These are phyloP conservation scores for Arabidopsis arenosa DNA, from an alignment of 345 rosid genomes.

Conservation along the genomic window DNA sequence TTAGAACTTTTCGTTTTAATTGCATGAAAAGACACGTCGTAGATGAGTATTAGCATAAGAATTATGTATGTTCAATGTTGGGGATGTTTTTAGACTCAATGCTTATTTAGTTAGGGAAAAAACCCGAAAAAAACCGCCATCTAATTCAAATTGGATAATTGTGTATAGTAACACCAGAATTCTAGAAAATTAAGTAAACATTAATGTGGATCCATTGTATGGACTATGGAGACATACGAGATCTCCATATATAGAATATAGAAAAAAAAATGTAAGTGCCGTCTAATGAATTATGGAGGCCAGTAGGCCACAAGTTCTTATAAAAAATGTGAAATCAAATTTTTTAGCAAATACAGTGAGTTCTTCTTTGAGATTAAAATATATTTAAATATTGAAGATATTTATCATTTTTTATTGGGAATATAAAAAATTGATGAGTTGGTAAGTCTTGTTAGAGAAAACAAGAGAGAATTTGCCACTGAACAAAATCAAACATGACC, in stretches of 20 bases:
- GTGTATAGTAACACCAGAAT: neutral
- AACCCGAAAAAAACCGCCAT: too few relatives aligned
- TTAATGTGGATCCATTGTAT: neutral
- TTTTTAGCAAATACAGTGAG: neutral
- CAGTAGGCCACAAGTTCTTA: neutral
- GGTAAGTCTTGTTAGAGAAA: constrained; percentile 15
- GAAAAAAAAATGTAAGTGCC: neutral
- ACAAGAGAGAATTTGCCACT: constrained; percentile 7
- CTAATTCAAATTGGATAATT: neutral
- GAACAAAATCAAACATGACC: neutral
- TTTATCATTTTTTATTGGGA: neutral
- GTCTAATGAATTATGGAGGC: neutral
- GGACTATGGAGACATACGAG: neutral
- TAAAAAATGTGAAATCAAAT: neutral
- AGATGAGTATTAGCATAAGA: constrained; percentile 14
- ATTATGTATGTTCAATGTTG: neutral
- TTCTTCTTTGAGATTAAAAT: neutral
- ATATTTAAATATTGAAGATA: neutral
- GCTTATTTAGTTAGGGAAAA: too few relatives aligned
- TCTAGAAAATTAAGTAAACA: neutral
- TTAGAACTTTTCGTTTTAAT: constrained; percentile 23
- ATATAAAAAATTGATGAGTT: neutral
- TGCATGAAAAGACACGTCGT: constrained; percentile 23
- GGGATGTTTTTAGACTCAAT: neutral
- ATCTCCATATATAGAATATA: neutral